Evolutionary conservation across 345 rosid species (phyloP).

Genomic region (Acer saccharum): DNA sequence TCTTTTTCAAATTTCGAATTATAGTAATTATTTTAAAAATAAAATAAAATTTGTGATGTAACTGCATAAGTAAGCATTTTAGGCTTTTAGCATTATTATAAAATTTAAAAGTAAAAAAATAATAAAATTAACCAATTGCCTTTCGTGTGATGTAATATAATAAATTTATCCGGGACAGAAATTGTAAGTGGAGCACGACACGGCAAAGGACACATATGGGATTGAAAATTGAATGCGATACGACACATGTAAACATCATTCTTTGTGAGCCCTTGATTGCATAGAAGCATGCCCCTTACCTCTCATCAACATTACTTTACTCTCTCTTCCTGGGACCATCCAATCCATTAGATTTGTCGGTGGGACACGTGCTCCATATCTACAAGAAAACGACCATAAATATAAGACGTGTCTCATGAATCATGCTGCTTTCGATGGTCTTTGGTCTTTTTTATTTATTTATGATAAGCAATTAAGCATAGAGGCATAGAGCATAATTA

Average conservation of each 20-base stretch:
- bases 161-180: too few relatives aligned
- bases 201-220: constrained; percentile 29
- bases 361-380: constrained; percentile 38
- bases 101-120: too few relatives aligned
- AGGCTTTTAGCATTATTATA: too few relatives aligned
- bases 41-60: too few relatives aligned
- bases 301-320: constrained; percentile 26
- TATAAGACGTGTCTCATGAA: constrained; percentile 2
- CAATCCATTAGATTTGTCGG: constrained; percentile 28
- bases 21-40: too few relatives aligned
- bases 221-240: neutral
- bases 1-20: too few relatives aligned
- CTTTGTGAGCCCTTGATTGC: constrained; percentile 19
- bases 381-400: constrained; percentile 31
- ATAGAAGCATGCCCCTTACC: constrained; percentile 33
- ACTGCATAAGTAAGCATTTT: too few relatives aligned
- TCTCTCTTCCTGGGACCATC: constrained; percentile 12
- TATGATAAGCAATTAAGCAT: too few relatives aligned
- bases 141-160: too few relatives aligned
- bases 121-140: too few relatives aligned
- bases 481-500: too few relatives aligned
- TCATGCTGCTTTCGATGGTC: neutral
- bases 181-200: constrained; percentile 39
- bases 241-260: constrained; percentile 31
- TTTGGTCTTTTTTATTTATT: too few relatives aligned